Conservation (phyloP, 306 rosid genomes). For the Clitoria ternatea region DNA sequence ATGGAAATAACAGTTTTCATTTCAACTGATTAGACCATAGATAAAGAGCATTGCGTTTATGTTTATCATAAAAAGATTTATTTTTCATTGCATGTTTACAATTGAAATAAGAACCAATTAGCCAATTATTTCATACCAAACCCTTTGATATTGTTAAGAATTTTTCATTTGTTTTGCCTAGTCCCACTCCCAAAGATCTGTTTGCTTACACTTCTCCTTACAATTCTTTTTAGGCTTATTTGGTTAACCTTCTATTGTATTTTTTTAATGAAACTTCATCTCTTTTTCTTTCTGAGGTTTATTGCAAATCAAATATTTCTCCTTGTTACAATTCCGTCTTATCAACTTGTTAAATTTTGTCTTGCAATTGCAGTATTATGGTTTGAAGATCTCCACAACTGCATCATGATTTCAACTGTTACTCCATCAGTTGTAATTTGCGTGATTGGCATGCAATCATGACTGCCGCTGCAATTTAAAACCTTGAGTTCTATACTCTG, state of each 20-base stretch:
- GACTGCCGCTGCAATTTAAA: neutral
- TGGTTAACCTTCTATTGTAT: neutral
- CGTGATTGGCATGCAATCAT: neutral
- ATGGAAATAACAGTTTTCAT: constrained; percentile 3
- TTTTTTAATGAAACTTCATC: neutral
- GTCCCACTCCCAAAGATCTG: constrained; percentile 1
- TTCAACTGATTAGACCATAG: constrained; percentile 6
- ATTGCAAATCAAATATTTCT: neutral
- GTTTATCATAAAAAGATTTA: neutral
- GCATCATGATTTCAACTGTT: neutral
- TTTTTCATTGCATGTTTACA: neutral
- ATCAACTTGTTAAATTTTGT: neutral
- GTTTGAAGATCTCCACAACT: neutral
- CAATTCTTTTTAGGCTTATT: neutral
- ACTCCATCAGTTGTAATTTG: neutral
- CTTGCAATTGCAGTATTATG: neutral
- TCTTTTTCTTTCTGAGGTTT: neutral
- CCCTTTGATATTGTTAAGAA: neutral
- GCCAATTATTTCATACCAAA: constrained; percentile 6
- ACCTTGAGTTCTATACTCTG: neutral
- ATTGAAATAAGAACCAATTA: neutral
- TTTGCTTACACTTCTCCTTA: neutral
- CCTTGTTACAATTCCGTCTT: neutral
- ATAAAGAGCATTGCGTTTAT: neutral
- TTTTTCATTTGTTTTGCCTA: neutral